Conservation (phyloP, 352 stramenopile genomes). For the Phytopythium delawarense region DNA sequence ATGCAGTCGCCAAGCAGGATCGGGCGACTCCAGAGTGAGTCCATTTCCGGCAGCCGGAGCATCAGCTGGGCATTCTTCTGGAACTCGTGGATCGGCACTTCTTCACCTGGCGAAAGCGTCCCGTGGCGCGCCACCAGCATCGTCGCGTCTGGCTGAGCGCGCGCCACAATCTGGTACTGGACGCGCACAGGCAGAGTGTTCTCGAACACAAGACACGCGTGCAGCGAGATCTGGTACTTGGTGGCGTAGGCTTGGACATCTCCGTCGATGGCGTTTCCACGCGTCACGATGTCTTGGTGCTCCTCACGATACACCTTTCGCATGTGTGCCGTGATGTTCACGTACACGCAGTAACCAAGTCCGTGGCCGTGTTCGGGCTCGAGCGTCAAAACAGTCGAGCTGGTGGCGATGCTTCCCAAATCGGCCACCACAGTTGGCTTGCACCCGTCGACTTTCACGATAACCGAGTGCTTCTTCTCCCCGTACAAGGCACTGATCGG, state of each 20-base stretch:
- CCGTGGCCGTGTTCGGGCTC: constrained; percentile 52
- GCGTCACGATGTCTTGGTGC: constrained; percentile 67
- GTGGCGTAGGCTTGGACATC: constrained; percentile 78
- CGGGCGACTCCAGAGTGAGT: constrained; percentile 74
- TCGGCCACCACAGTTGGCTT: constrained; percentile 80
- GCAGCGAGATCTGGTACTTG: constrained; percentile 84
- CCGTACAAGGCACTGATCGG: constrained; percentile 79
- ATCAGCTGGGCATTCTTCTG: constrained; percentile 67
- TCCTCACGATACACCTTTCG: constrained; percentile 88
- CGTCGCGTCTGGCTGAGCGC: constrained; percentile 9
- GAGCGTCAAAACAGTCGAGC: constrained; percentile 65
- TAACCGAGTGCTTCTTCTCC: constrained; percentile 70
- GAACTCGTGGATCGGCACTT: constrained; percentile 81
- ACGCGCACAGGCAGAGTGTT: constrained; percentile 86
- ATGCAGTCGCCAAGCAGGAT: constrained; percentile 80
- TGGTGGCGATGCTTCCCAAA: constrained; percentile 51
- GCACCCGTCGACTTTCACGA: constrained; percentile 84
- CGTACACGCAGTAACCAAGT: constrained; percentile 80
- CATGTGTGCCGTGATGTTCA: constrained; percentile 78
- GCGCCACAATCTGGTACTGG: constrained; percentile 69
- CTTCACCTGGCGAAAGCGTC: constrained; percentile 77
- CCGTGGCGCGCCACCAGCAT: constrained; percentile 45
- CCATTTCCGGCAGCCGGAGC: constrained; percentile 79
- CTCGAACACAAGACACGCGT: constrained; percentile 83
- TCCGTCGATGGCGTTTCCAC: constrained; percentile 41